phyloP scores from a whole-genome alignment of 495 filamentous ascomycete genomes.

The Aspergillus sclerotioniger region DNA sequence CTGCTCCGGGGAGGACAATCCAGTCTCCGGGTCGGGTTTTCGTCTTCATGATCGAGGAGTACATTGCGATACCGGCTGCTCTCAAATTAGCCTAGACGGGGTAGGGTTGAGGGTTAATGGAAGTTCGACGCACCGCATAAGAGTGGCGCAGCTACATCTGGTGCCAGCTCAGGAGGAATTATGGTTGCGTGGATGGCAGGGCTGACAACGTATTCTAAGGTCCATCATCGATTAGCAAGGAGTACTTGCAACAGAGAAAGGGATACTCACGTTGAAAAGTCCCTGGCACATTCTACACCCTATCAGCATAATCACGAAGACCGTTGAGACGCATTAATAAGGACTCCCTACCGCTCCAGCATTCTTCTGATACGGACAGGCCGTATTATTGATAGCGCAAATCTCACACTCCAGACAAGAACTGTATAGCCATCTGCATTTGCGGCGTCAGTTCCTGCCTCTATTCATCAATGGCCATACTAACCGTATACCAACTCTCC shows the following conservation, averaged over 20 bases:
- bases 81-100: constrained; percentile 2
- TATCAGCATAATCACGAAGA: constrained; percentile 3
- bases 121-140: constrained; percentile 34
- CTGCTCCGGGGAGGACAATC: constrained; percentile 42
- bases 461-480: constrained; percentile 6
- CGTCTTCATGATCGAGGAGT: constrained; percentile 46
- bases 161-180: constrained; percentile 33
- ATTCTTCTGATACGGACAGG: constrained; percentile 44
- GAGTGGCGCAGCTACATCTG: constrained; percentile 38
- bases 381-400: constrained; percentile 45
- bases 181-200: constrained; percentile 41
- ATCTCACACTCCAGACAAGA: constrained; percentile 46
- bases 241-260: neutral
- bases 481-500: constrained; percentile 39
- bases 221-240: neutral
- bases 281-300: constrained; percentile 39
- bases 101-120: neutral
- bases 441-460: neutral
- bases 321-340: neutral
- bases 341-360: constrained; percentile 39
- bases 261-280: constrained; percentile 42
- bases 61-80: constrained; percentile 45
- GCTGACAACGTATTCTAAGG: constrained; percentile 39
- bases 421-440: constrained; percentile 43
- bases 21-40: constrained; percentile 40